Percentiles rank a stretch among this genome's conserved stretches.
These are phyloP conservation scores for Thielaviopsis ethacetica DNA, from an alignment of 2,329 filamentous ascomycete genomes.

Conservation along the genomic window DNA sequence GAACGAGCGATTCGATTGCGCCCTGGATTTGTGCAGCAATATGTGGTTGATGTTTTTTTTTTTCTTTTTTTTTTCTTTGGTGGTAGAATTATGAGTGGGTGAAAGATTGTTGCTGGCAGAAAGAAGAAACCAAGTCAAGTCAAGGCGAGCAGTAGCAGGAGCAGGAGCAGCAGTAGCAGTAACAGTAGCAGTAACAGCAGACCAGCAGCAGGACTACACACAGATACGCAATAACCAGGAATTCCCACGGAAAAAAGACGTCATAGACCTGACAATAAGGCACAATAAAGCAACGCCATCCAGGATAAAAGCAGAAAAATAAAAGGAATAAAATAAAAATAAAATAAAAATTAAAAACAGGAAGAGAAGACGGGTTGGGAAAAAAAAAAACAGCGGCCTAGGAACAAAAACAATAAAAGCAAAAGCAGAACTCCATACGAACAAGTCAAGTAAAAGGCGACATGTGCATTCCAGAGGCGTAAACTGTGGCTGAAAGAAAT, in stretches of 20 bases:
- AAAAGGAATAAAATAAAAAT: neutral
- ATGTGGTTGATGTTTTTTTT: too few relatives aligned
- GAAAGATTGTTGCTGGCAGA: neutral
- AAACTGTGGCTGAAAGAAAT: constrained; percentile 2
- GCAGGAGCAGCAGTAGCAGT: too few relatives aligned
- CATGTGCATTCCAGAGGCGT: constrained; percentile 8
- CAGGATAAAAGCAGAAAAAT: too few relatives aligned
- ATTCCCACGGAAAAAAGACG: neutral
- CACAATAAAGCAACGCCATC: neutral
- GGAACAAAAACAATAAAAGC: neutral
- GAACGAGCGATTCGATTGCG: neutral
- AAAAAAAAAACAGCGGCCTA: neutral
- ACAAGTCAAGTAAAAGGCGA: neutral
- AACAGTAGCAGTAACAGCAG: too few relatives aligned
- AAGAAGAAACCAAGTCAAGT: neutral
- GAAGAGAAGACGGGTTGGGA: neutral
- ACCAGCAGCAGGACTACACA: neutral
- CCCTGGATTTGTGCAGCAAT: neutral
- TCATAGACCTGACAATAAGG: neutral
- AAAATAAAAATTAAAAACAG: neutral
- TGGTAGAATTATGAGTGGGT: neutral
- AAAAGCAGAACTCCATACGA: neutral
- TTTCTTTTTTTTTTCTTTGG: too few relatives aligned
- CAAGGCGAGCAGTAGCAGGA: too few relatives aligned
- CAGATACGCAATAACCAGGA: neutral